These are phyloP conservation scores for Paraconiothyrium brasiliense DNA, from an alignment of 2,329 filamentous ascomycete species.

Conservation along the genomic window DNA sequence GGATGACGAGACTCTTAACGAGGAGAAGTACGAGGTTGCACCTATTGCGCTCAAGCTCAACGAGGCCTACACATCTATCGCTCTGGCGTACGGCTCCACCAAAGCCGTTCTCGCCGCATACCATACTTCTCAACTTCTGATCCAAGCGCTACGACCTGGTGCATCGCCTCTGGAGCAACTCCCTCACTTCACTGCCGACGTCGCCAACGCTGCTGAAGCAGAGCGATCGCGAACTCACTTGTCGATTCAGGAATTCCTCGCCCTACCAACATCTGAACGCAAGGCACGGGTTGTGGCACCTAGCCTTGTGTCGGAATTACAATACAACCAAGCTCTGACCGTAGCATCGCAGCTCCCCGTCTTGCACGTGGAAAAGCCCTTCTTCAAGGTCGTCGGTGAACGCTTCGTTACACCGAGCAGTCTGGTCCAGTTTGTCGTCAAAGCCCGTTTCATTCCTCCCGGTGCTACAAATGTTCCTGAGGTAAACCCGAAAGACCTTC, in stretches of 20 bases:
- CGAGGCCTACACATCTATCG: slow-evolving; percentile 85
- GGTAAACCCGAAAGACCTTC: slow-evolving; percentile 80
- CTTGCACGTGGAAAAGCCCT: slow-evolving; percentile 87
- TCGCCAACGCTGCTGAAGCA: slow-evolving; percentile 73
- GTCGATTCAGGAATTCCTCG: slow-evolving; percentile 89
- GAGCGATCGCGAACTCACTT: slow-evolving; percentile 71
- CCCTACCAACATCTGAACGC: slow-evolving; percentile 77
- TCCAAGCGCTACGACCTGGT: slow-evolving; percentile 86
- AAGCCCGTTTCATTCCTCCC: slow-evolving; percentile 91
- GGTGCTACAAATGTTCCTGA: slow-evolving; percentile 78
- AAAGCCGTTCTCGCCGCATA: slow-evolving; percentile 84
- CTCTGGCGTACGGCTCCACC: slow-evolving; percentile 86
- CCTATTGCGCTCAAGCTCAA: slow-evolving; percentile 86
- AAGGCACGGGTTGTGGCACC: slow-evolving; percentile 75
- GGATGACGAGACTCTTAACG: slow-evolving; percentile 77
- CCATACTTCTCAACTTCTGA: slow-evolving; percentile 82
- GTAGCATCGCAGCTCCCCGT: slow-evolving; percentile 87
- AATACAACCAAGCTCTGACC: slow-evolving; percentile 78
- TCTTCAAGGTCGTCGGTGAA: slow-evolving; percentile 98
- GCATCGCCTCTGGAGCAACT: slow-evolving; percentile 91
- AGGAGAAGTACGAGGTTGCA: slow-evolving; percentile 87
- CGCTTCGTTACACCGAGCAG: slow-evolving; percentile 91
- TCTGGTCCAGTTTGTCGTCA: slow-evolving; percentile 92
- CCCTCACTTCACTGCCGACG: slow-evolving; percentile 78
- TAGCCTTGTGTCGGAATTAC: slow-evolving; percentile 74